Evolutionary conservation across 2,329 filamentous ascomycete genomes (phyloP).

Genomic region (Aspergillus versicolor): DNA sequence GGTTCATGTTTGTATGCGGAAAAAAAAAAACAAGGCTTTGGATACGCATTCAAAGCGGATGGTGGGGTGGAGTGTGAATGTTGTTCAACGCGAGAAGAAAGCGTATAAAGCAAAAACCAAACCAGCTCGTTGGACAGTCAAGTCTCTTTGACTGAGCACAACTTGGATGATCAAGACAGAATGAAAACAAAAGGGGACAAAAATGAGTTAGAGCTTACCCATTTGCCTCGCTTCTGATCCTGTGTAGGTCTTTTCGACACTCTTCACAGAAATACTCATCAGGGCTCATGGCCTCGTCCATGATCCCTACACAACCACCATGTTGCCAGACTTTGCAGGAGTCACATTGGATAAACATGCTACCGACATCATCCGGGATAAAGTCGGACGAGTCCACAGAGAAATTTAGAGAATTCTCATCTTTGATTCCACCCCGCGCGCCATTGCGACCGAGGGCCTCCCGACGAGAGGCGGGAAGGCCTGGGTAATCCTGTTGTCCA

Average conservation of each 20-base stretch:
- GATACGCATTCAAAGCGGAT: neutral
- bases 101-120: neutral
- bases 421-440: slow-evolving; percentile 52
- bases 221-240: slow-evolving; percentile 73
- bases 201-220: slow-evolving; percentile 63
- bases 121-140: slow-evolving; percentile 1
- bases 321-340: slow-evolving; percentile 98
- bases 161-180: neutral
- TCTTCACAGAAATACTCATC: slow-evolving; percentile 98
- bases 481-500: slow-evolving; percentile 91
- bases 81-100: neutral
- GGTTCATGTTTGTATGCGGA: slow-evolving; percentile 10
- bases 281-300: slow-evolving; percentile 87
- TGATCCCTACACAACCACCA: slow-evolving; percentile 94
- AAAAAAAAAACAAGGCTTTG: neutral
- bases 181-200: neutral
- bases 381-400: slow-evolving; percentile 59
- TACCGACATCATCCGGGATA: slow-evolving; percentile 81
- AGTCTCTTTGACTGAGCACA: neutral
- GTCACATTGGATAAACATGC: slow-evolving; percentile 97
- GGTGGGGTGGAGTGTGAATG: neutral
- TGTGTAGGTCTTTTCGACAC: slow-evolving; percentile 89
- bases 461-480: slow-evolving; percentile 64
- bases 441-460: slow-evolving; percentile 55
- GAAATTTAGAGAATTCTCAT: slow-evolving; percentile 58